A percentile compares a stretch with the other conserved stretches of the same genome.
phyloP scores from a whole-genome alignment of 129 eudicot species.

The Gnaphalium uliginosum region DNA sequence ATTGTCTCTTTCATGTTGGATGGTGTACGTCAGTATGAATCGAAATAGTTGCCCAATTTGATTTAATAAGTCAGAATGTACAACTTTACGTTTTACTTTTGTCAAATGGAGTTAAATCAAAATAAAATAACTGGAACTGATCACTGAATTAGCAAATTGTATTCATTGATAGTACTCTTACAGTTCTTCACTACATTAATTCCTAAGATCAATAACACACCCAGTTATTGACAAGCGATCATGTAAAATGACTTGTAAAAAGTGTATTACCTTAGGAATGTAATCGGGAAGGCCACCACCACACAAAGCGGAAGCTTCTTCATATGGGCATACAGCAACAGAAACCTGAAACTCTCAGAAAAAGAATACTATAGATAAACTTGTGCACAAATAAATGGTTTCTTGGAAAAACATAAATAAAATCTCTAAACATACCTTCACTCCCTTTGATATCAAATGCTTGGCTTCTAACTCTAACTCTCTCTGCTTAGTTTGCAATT shows the following conservation, averaged over 20 bases:
- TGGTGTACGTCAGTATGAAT: background rate
- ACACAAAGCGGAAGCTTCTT: constrained; percentile 66
- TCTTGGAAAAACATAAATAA: background rate
- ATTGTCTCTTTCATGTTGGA: constrained; percentile 8
- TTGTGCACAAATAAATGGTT: constrained; percentile 2
- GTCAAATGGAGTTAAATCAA: background rate
- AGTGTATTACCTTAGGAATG: constrained; percentile 65
- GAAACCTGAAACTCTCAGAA: constrained; percentile 52
- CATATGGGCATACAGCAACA: constrained; percentile 60
- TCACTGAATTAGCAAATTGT: background rate
- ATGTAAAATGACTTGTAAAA: background rate
- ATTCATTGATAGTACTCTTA: background rate
- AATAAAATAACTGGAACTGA: background rate
- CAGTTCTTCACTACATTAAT: background rate
- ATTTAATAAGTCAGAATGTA: background rate
- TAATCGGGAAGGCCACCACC: constrained; percentile 91
- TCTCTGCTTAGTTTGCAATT: constrained; percentile 60
- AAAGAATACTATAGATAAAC: background rate
- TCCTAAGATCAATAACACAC: background rate
- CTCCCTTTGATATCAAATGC: constrained; percentile 60
- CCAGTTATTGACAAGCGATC: too few species aligned
- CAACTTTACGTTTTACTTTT: background rate
- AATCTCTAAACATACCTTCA: constrained; percentile 48
- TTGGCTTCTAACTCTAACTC: constrained; percentile 70
- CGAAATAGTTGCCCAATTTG: background rate